Evolutionary conservation across 2,329 filamentous ascomycete species (phyloP), one percentile per base, ranked within the genome.

Genomic region (Kalmusia sp.): DNA sequence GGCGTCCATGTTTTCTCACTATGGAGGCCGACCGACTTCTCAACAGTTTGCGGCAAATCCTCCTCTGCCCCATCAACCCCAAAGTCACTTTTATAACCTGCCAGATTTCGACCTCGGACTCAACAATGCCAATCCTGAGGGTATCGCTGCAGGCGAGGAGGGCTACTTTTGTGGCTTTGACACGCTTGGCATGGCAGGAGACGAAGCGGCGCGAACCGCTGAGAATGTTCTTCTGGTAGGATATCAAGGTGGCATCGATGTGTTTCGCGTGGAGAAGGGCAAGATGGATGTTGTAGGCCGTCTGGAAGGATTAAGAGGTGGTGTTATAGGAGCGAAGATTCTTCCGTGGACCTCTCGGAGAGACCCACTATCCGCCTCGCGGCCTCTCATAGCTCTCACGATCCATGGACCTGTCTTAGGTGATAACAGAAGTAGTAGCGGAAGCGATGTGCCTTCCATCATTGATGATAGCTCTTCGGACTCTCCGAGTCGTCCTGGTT

Each of bases 131-230:
- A 41, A 55, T 9, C 79, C 78, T 37, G 76, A 81, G 30, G 76
- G 82, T 8, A 78, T 88, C 65, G 82, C 82, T 59, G 83, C 87
- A 2, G 87, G 87, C 3, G 85, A 88, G 31, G 84, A 83, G 38
- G 91, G 90, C 6, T 92, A 90, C 62, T 91, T 89, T 70, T 95
- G 91, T 69, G 87, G 89, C 5, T 92, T 96, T 64, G 93, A 96
- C 70, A 86, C 81, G 2, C 79, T 96, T 37, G 71, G 76, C 28
- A 76, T 72, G 57, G 73, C 77, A 3, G 77, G 79, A 6, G 72
- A 78, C 50, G 79, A 80, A 21, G 72, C 75, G 1, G 72, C 77
- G 11, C 71, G 64, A 24, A 63, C 67, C 11, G 68, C 77, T 49
- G 83, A 90, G 65, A 88, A 89, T 71, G 85, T 90, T 22, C 79